phyloP scores from a whole-genome alignment of 2,329 filamentous ascomycete genomes.

The Fusarium stilboides region DNA sequence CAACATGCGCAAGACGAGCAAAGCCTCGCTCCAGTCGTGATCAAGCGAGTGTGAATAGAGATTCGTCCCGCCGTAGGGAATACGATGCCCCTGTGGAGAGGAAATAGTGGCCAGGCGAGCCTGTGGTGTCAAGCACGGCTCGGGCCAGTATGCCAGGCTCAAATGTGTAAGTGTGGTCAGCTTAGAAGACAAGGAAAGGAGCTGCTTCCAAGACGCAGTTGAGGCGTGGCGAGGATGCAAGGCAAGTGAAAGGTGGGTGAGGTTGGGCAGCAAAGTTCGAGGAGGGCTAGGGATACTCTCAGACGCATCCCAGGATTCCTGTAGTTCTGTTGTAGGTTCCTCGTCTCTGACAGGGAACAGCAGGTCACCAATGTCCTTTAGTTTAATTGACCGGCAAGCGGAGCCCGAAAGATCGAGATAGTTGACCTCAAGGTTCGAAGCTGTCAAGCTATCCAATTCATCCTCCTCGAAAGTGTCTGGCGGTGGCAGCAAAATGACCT shows the following conservation, averaged over 20 bases:
- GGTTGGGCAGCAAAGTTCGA: slow-evolving; percentile 65
- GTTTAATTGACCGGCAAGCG: slow-evolving; percentile 64
- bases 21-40: slow-evolving; percentile 72
- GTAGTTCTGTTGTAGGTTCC: slow-evolving; percentile 49
- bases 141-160: slow-evolving; percentile 74
- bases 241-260: slow-evolving; percentile 74
- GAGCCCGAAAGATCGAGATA: slow-evolving; percentile 70
- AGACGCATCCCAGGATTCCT: slow-evolving; percentile 69
- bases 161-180: slow-evolving; percentile 71
- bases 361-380: slow-evolving; percentile 68
- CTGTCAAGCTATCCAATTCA: slow-evolving; percentile 46
- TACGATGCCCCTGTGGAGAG: slow-evolving; percentile 59
- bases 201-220: slow-evolving; percentile 70
- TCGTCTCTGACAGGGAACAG: slow-evolving; percentile 60
- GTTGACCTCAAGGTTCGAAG: slow-evolving; percentile 57
- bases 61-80: slow-evolving; percentile 70
- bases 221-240: slow-evolving; percentile 55
- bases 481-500: slow-evolving; percentile 60
- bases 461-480: slow-evolving; percentile 48
- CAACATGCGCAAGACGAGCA: slow-evolving; percentile 68
- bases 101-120: slow-evolving; percentile 64
- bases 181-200: slow-evolving; percentile 68
- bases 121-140: slow-evolving; percentile 70
- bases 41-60: slow-evolving; percentile 72
- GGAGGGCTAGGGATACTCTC: slow-evolving; percentile 53